Percentiles rank a stretch among this genome's conserved stretches.
phyloP scores from a whole-genome alignment of 2,329 filamentous ascomycete species.

The Myriosclerotinia curreyana region DNA sequence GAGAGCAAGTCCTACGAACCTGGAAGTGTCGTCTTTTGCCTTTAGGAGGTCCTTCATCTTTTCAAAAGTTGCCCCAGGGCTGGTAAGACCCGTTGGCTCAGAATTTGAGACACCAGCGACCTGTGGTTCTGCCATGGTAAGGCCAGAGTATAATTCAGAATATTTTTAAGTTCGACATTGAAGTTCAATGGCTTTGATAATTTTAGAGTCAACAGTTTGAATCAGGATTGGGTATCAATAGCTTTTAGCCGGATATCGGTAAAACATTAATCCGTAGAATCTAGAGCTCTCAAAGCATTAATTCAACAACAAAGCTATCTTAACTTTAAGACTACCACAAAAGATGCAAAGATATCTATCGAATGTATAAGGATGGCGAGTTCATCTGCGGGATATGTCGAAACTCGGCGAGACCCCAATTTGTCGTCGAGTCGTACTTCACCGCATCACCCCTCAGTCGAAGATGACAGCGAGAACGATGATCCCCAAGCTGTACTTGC shows the following conservation, averaged over 20 bases:
- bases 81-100: slow-evolving; percentile 16
- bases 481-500: slow-evolving; percentile 45
- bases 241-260: slow-evolving; percentile 3
- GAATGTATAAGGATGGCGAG: slow-evolving; percentile 38
- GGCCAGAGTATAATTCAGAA: not conserved
- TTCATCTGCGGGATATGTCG: slow-evolving; percentile 33
- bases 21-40: slow-evolving; percentile 62
- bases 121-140: slow-evolving; percentile 13
- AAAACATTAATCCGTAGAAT: slow-evolving; percentile 10
- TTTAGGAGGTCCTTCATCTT: slow-evolving; percentile 56
- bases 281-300: slow-evolving; percentile 12
- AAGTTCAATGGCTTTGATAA: not conserved
- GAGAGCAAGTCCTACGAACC: slow-evolving; percentile 65
- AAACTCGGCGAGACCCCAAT: slow-evolving; percentile 27
- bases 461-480: slow-evolving; percentile 45
- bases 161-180: not conserved
- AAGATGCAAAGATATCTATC: slow-evolving; percentile 24
- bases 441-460: slow-evolving; percentile 29
- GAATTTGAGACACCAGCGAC: not conserved
- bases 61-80: slow-evolving; percentile 40
- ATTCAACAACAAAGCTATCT: slow-evolving; percentile 5
- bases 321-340: not conserved
- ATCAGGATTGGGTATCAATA: not conserved
- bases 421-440: slow-evolving; percentile 34
- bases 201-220: not conserved